Evolutionary conservation across 225 moss, liverwort and hornwort genomes (phyloP), one percentile per base, ranked within the genome.

Genomic region (Pseudisothecium myosuroides): DNA sequence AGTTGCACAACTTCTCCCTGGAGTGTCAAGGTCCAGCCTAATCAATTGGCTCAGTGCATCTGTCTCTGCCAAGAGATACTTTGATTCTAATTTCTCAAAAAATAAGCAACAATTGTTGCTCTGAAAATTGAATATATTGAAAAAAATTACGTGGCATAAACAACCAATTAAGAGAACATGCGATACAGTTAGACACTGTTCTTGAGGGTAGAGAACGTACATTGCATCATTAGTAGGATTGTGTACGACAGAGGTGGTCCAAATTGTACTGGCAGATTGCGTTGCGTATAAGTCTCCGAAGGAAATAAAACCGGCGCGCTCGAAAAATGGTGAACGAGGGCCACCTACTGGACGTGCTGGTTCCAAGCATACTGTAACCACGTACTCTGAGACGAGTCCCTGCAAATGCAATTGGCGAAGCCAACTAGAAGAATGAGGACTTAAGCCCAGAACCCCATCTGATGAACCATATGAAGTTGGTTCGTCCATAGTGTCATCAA

Each of bases 351-450:
- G 26, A 17, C 11, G 39, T 23, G 45, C 39, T 76, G 76, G 80
- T 58, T 92, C 90, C n/a, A 92, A 86, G 86, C 92, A 92, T 43
- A 92, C 36, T 22, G 88, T 83, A 45, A 90, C 27, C 54, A 86
- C 72, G 43, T 36, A 43, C 83, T 90, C 86, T 14, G 65, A 86
- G 55, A 92, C 17, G 26, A 86, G 72, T 14, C 78, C 83, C 41
- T 63, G 18, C 43, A 49, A 12, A 63, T 78, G 29, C 63, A 90
- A 52, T 80, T 92, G 90, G 72, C 39, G 49, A 47, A 88, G 92
- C 92, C 88, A 83, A 39, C 82, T 63, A 26, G 86, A 34, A 14
- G 83, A 65, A 79, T 90, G 86, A 77, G 37, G 88, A 58, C 88
- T 79, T 63, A 92, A 47, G 72, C 88, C 92, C 27, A 92, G 64